phyloP scores from a whole-genome alignment of 2,329 filamentous ascomycete genomes.

The Aspergillus uvarum region DNA sequence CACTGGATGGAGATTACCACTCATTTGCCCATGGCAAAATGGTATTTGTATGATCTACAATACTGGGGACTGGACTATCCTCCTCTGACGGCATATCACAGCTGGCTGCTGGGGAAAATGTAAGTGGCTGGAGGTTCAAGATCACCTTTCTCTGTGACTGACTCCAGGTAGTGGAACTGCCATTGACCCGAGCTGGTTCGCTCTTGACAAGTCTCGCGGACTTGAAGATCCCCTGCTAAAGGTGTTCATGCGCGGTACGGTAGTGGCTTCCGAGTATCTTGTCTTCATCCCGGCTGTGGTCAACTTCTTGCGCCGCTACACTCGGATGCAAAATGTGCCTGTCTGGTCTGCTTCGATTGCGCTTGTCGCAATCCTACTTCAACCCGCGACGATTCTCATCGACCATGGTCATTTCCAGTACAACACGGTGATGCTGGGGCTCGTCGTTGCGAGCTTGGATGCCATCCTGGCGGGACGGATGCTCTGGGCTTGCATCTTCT shows the following conservation, averaged over 20 bases:
- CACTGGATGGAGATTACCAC: constrained; percentile 99
- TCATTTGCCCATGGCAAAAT: constrained; percentile 83
- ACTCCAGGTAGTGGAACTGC: constrained; percentile 59
- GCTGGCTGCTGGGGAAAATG: constrained; percentile 88
- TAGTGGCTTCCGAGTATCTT: constrained; percentile 86
- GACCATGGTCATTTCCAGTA: constrained; percentile 98
- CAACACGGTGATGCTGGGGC: constrained; percentile 96
- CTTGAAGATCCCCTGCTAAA: constrained; percentile 77
- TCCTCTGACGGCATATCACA: constrained; percentile 95
- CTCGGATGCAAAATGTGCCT: constrained; percentile 72
- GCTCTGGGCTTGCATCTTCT: constrained; percentile 89
- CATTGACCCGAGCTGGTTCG: constrained; percentile 85
- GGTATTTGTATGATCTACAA: constrained; percentile 95
- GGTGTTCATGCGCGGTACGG: constrained; percentile 92
- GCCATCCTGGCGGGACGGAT: constrained; percentile 81
- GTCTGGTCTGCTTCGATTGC: constrained; percentile 82
- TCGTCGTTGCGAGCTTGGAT: constrained; percentile 82
- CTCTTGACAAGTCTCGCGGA: constrained; percentile 77
- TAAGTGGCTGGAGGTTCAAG: constrained; percentile 38
- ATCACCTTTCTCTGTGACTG: constrained; percentile 14
- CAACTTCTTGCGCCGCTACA: constrained; percentile 80
- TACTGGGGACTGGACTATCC: constrained; percentile 99
- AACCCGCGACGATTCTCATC: constrained; percentile 84
- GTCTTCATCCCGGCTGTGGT: constrained; percentile 82
- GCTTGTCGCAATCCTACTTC: constrained; percentile 85